phyloP scores from a whole-genome alignment of 352 stramenopile species.

The Bremia lactucae region DNA sequence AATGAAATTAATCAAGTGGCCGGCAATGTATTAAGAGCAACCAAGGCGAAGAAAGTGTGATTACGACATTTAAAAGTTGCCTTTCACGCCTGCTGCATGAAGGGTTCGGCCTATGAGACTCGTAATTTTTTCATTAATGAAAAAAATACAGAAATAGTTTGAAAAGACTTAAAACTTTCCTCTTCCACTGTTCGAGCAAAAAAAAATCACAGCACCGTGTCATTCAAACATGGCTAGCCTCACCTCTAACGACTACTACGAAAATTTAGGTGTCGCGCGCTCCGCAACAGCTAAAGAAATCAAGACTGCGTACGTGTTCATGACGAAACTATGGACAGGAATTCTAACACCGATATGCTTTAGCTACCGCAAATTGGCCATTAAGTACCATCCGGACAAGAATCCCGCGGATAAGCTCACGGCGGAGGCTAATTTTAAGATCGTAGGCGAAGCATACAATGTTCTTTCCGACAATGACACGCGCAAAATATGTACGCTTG shows the following conservation, averaged over 20 bases:
- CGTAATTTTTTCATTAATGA: too few relatives aligned
- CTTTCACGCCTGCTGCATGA: too few relatives aligned
- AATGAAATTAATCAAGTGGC: too few relatives aligned
- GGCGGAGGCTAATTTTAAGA: constrained; percentile 89
- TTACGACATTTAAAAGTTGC: too few relatives aligned
- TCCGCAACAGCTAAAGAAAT: constrained; percentile 67
- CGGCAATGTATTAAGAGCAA: too few relatives aligned
- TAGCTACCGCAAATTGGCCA: constrained; percentile 86
- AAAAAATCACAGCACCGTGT: too few relatives aligned
- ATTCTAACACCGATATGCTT: neutral
- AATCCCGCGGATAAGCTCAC: constrained; percentile 76
- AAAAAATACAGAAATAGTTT: too few relatives aligned
- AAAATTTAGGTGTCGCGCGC: constrained; percentile 68
- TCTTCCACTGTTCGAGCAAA: too few relatives aligned
- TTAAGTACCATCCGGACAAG: constrained; percentile 91
- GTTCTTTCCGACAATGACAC: constrained; percentile 88
- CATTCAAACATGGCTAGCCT: constrained; percentile 30
- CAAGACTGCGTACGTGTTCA: constrained; percentile 66
- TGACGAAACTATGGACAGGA: neutral
- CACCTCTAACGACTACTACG: constrained; percentile 74
- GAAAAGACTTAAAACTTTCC: too few relatives aligned
- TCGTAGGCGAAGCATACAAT: constrained; percentile 90
- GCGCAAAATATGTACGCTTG: constrained; percentile 75
- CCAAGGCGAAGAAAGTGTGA: too few relatives aligned
- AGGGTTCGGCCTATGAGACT: too few relatives aligned